phyloP scores from a whole-genome alignment of 1,139 yeast species.

The Debaryomyces sp. region DNA sequence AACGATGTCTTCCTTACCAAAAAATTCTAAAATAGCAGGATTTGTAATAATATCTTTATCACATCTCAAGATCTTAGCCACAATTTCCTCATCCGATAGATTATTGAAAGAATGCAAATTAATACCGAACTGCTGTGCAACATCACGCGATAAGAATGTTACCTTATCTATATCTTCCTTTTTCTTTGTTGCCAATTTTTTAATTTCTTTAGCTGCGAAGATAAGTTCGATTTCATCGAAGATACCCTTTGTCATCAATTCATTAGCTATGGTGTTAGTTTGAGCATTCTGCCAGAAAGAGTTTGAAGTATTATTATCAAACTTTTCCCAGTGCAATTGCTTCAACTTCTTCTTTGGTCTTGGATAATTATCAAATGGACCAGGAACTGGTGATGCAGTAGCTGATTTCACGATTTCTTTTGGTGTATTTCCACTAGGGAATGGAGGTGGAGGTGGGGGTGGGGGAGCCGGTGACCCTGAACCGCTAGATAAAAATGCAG shows the following conservation, averaged over 20 bases:
- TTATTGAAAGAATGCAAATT: slow-evolving; percentile 65
- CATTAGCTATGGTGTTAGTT: slow-evolving; percentile 53
- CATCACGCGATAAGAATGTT: slow-evolving; percentile 65
- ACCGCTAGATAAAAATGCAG: no score
- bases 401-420: slow-evolving; percentile 14
- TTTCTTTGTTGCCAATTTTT: slow-evolving; percentile 51
- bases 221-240: slow-evolving; percentile 73
- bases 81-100: slow-evolving; percentile 57
- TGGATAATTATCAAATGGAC: slow-evolving; percentile 61
- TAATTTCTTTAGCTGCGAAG: slow-evolving; percentile 80
- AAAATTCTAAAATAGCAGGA: slow-evolving; percentile 69
- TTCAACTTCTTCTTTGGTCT: slow-evolving; percentile 78
- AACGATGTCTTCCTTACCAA: slow-evolving; percentile 66
- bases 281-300: slow-evolving; percentile 63
- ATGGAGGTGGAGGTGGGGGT: slow-evolving; percentile 25
- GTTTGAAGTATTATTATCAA: slow-evolving; percentile 57
- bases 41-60: slow-evolving; percentile 58
- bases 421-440: slow-evolving; percentile 15
- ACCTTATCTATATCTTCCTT: slow-evolving; percentile 54
- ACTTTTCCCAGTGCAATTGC: slow-evolving; percentile 84
- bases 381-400: slow-evolving; percentile 22
- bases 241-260: slow-evolving; percentile 67
- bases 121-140: slow-evolving; percentile 79
- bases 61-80: slow-evolving; percentile 61
- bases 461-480: no score